Conservation (phyloP, 2,329 filamentous ascomycete genomes). For the Dendryphion nanum region DNA sequence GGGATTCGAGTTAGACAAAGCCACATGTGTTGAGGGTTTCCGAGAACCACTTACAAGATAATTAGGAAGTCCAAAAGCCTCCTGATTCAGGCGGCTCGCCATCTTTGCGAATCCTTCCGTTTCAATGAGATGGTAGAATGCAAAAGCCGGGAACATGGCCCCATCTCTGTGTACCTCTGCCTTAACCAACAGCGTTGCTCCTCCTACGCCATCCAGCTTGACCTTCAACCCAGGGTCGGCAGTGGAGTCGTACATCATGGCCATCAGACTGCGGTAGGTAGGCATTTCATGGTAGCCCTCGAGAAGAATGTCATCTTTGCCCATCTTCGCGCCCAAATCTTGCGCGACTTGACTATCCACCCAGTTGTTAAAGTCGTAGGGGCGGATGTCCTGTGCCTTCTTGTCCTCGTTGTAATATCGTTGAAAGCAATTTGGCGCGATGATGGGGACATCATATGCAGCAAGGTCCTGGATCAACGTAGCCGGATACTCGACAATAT, state of each 20-base stretch:
- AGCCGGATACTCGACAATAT: conserved; percentile 84
- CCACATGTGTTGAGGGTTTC: too few species aligned
- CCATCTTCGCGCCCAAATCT: conserved; percentile 75
- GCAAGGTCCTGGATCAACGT: conserved; percentile 90
- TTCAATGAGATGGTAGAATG: conserved; percentile 96
- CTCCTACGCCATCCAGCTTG: conserved; percentile 87
- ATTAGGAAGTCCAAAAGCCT: conserved; percentile 85
- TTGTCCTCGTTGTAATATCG: conserved; percentile 69
- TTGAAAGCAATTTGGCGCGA: conserved; percentile 96
- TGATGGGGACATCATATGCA: conserved; percentile 80
- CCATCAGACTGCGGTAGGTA: conserved; percentile 90
- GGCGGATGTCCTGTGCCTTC: conserved; percentile 69
- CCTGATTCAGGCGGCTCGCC: conserved; percentile 84
- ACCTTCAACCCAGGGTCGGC: conserved; percentile 62
- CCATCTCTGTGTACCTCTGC: conserved; percentile 96
- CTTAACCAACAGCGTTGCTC: conserved; percentile 89
- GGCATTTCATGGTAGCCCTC: conserved; percentile 93
- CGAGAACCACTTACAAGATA: conserved; percentile 76
- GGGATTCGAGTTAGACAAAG: too few species aligned
- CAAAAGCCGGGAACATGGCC: conserved; percentile 96
- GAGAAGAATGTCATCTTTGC: conserved; percentile 84
- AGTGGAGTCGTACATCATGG: conserved; percentile 64
- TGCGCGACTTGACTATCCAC: conserved; percentile 80
- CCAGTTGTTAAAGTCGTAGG: conserved; percentile 99
- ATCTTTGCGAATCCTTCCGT: conserved; percentile 98